Conservation (phyloP, 371 early-diverging fungal genomes). For the Mucor irregularis region DNA sequence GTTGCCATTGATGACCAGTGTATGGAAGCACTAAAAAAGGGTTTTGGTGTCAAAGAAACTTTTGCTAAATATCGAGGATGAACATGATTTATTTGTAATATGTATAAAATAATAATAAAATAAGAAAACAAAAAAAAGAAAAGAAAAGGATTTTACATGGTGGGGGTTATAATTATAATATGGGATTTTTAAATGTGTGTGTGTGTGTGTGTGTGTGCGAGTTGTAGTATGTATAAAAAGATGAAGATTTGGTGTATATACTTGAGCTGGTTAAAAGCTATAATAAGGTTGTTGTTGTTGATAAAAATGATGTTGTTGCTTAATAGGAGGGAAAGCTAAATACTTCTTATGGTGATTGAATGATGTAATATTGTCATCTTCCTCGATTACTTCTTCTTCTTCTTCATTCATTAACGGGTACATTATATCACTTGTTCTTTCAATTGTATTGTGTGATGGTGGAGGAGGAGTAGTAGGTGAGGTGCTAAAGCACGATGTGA, state of each 20-base stretch:
- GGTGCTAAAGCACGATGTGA: conserved; percentile 4
- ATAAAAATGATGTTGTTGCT: too few relatives aligned
- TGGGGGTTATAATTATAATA: background rate
- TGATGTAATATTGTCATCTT: too few relatives aligned
- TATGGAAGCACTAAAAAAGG: conserved; percentile 67
- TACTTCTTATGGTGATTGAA: too few relatives aligned
- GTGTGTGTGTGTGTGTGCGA: too few relatives aligned
- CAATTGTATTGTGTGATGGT: too few relatives aligned
- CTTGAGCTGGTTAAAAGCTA: too few relatives aligned
- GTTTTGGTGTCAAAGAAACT: conserved; percentile 62
- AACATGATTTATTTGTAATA: background rate
- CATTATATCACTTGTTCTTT: too few relatives aligned
- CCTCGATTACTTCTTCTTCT: too few relatives aligned
- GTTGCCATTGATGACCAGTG: conserved; percentile 67
- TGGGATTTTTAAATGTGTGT: too few relatives aligned
- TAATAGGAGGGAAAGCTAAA: background rate
- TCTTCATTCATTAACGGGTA: background rate
- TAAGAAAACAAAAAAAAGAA: background rate
- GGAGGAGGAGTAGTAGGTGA: conserved; percentile 4
- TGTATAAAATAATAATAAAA: background rate
- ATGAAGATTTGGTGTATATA: background rate
- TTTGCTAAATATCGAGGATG: conserved; percentile 63
- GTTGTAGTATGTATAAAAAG: background rate
- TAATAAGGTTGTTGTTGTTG: background rate
- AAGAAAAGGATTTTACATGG: background rate